phyloP scores from a whole-genome alignment of 2,329 filamentous ascomycete species.

The Elsinoe fawcettii region DNA sequence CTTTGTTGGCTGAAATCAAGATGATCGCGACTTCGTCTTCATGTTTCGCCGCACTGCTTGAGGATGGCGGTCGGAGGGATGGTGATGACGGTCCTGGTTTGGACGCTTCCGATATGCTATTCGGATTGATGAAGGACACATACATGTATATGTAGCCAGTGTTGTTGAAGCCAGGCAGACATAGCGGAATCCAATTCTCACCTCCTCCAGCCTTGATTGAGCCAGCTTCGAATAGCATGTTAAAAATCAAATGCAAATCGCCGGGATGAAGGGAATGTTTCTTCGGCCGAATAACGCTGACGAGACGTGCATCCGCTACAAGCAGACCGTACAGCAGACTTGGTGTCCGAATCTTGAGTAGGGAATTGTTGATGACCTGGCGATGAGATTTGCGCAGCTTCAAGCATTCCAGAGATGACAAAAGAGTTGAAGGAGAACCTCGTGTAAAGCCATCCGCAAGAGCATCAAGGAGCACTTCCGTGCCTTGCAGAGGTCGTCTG shows the following conservation, averaged over 20 bases:
- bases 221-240: constrained; percentile 96
- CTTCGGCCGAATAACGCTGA: constrained; percentile 89
- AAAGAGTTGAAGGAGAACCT: constrained; percentile 78
- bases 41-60: constrained; percentile 24
- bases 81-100: constrained; percentile 14
- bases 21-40: constrained; percentile 81
- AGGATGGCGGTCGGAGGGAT: constrained; percentile 5
- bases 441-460: constrained; percentile 90
- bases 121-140: constrained; percentile 78
- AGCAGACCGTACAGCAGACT: constrained; percentile 87
- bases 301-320: constrained; percentile 83
- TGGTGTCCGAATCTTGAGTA: constrained; percentile 68
- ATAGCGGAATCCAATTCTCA: constrained; percentile 96
- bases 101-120: constrained; percentile 36
- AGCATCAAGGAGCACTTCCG: constrained; percentile 82
- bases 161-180: constrained; percentile 93
- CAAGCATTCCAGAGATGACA: constrained; percentile 90
- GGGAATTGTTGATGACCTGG: constrained; percentile 74
- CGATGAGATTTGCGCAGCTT: constrained; percentile 83
- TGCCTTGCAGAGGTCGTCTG: constrained; percentile 80
- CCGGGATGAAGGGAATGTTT: constrained; percentile 93
- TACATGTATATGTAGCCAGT: constrained; percentile 98
- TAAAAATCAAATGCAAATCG: constrained; percentile 93
- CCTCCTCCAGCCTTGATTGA: constrained; percentile 86
- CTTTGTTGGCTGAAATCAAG: constrained; percentile 84